phyloP scores from a whole-genome alignment of 768 basidiomycete genomes.

The Clavulina sp. region DNA sequence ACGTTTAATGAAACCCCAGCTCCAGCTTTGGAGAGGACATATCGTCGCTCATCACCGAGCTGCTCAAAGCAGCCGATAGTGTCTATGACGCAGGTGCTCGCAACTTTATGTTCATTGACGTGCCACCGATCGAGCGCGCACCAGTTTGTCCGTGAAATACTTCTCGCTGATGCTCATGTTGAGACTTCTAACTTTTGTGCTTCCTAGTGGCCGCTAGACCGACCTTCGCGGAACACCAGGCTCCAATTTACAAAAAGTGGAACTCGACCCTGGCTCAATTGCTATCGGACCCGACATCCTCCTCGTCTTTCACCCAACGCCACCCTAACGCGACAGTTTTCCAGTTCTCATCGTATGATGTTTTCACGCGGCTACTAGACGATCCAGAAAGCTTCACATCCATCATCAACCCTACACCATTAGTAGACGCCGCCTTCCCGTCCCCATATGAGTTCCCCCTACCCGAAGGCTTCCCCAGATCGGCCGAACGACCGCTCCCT shows the following conservation, averaged over 20 bases:
- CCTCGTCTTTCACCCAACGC: constrained; percentile 21
- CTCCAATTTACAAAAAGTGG: constrained; percentile 21
- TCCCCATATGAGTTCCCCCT: no score
- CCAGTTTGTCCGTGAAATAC: constrained; percentile 19
- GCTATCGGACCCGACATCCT: no score
- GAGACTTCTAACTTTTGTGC: background rate
- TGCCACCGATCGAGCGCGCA: constrained; percentile 36
- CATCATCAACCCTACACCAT: no score
- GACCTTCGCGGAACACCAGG: background rate
- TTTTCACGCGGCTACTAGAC: constrained; percentile 32
- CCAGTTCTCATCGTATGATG: constrained; percentile 30
- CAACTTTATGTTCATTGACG: constrained; percentile 42
- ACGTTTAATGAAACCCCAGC: background rate
- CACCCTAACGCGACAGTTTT: constrained; percentile 32
- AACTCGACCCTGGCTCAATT: constrained; percentile 28
- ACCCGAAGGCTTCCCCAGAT: no score
- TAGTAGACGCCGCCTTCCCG: no score
- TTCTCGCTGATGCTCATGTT: background rate
- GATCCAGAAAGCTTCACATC: no score
- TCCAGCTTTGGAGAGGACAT: background rate
- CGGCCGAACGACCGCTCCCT: no score
- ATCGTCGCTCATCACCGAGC: constrained; percentile 2
- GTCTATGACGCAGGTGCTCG: constrained; percentile 32
- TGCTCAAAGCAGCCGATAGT: constrained; percentile 31
- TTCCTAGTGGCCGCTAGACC: background rate